Evolutionary conservation across 2,329 filamentous ascomycete species (phyloP).

Genomic region (Hawksworthiomyces lignivorus): DNA sequence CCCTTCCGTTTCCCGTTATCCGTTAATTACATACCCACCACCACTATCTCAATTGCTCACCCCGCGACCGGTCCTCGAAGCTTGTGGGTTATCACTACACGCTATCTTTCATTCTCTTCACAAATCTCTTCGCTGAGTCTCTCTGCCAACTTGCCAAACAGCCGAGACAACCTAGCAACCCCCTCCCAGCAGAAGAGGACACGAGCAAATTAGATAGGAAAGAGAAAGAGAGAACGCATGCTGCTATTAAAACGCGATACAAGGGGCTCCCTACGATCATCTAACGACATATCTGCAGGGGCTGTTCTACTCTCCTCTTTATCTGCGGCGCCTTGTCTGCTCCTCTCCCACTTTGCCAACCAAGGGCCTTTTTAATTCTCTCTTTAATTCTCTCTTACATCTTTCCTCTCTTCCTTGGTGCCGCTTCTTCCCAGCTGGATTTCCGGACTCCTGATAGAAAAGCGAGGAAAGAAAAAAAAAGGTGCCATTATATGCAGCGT

Average conservation of each 20-base stretch:
- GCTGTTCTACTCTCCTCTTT: too few relatives aligned
- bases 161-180: conserved; percentile 6
- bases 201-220: neutral
- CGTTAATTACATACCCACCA: conserved; percentile 6
- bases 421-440: too few relatives aligned
- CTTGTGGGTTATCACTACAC: neutral
- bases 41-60: neutral
- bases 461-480: neutral
- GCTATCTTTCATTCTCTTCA: too few relatives aligned
- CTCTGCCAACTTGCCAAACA: neutral
- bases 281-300: too few relatives aligned
- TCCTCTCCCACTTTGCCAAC: neutral
- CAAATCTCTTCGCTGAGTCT: too few relatives aligned
- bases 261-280: conserved; percentile 9
- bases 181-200: too few relatives aligned
- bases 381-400: conserved; percentile 1
- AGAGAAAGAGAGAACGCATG: too few relatives aligned
- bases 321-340: conserved; percentile 1
- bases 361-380: neutral
- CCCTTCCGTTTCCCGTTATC: conserved; percentile 1
- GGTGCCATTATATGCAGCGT: too few relatives aligned
- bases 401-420: neutral
- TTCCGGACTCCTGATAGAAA: conserved; percentile 2
- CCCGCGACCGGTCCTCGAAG: neutral
- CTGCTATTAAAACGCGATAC: too few relatives aligned